Conservation (phyloP, 78 protist genomes). For the Reticulomyxa filosa region DNA sequence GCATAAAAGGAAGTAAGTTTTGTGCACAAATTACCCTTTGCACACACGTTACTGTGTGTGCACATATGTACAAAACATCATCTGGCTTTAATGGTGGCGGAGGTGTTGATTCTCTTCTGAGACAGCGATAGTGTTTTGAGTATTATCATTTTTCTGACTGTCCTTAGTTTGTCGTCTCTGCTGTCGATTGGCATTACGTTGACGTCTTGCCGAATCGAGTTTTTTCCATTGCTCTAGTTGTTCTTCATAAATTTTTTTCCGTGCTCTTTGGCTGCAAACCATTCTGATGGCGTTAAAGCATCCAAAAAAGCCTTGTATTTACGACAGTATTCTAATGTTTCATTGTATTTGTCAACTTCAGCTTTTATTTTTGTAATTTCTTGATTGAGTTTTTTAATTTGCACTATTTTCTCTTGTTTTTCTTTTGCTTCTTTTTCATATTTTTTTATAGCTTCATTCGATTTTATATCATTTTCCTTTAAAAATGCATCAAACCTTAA, state of each 20-base stretch:
- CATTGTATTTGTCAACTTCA: slow-evolving; percentile 36
- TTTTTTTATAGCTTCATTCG: slow-evolving; percentile 32
- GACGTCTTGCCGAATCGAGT: too few species aligned
- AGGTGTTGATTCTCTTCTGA: too few species aligned
- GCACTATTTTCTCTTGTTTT: slow-evolving; percentile 32
- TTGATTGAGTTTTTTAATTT: slow-evolving; percentile 33
- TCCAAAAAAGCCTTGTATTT: slow-evolving; percentile 25
- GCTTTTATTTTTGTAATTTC: slow-evolving; percentile 16
- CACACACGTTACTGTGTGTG: too few species aligned
- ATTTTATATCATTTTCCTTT: slow-evolving; percentile 27
- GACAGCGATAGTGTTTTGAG: too few species aligned
- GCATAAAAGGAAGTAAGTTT: too few species aligned
- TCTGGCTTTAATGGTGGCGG: too few species aligned
- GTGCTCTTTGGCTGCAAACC: neutral
- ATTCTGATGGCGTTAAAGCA: slow-evolving; percentile 22
- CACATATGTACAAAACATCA: too few species aligned
- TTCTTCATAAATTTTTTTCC: neutral
- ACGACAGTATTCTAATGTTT: slow-evolving; percentile 36
- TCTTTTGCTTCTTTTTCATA: neutral
- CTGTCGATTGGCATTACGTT: too few species aligned
- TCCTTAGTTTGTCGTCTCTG: too few species aligned
- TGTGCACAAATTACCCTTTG: too few species aligned
- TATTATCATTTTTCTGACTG: too few species aligned
- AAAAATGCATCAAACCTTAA: slow-evolving; percentile 27
- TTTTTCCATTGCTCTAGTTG: too few species aligned